Conservation (phyloP, 139 green algal species). For the Chlorella vulgaris region DNA sequence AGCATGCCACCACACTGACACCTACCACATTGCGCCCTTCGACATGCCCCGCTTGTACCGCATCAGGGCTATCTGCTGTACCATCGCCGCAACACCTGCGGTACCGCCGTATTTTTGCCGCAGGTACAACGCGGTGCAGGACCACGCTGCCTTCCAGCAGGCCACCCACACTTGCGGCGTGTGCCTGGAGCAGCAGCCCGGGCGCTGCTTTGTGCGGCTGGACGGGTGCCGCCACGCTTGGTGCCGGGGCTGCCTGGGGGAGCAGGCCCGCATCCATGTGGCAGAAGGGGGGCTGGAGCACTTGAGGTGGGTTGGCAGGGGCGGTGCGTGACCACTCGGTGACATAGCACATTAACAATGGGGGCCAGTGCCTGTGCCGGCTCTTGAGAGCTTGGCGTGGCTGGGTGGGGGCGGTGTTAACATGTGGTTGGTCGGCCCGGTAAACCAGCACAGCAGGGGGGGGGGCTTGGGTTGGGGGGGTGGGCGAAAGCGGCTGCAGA, state of each 20-base stretch:
- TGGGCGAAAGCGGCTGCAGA: neutral
- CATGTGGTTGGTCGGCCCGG: too few species aligned
- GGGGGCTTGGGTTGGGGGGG: neutral
- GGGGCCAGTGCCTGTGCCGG: too few species aligned
- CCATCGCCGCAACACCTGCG: too few species aligned
- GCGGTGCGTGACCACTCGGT: neutral
- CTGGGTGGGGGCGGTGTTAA: too few species aligned
- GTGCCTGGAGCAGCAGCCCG: constrained; percentile 72
- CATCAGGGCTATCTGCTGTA: too few species aligned
- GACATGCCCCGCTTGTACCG: too few species aligned
- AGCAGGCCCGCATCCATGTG: constrained; percentile 58
- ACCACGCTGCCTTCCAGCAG: constrained; percentile 35
- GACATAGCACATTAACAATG: neutral
- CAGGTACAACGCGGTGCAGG: constrained; percentile 43
- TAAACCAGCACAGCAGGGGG: too few species aligned
- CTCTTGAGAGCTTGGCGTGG: too few species aligned
- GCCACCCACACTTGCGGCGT: constrained; percentile 46
- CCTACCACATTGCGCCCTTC: too few species aligned
- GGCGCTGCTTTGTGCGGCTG: constrained; percentile 59
- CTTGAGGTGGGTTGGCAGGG: constrained; percentile 33
- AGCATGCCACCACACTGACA: too few species aligned
- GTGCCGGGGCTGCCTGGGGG: constrained; percentile 71
- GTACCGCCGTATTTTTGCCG: too few species aligned
- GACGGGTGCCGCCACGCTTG: constrained; percentile 75
- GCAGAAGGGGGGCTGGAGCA: constrained; percentile 60